Conservation (phyloP, 1,139 yeast species). For the Kluyveromyces sp. region DNA sequence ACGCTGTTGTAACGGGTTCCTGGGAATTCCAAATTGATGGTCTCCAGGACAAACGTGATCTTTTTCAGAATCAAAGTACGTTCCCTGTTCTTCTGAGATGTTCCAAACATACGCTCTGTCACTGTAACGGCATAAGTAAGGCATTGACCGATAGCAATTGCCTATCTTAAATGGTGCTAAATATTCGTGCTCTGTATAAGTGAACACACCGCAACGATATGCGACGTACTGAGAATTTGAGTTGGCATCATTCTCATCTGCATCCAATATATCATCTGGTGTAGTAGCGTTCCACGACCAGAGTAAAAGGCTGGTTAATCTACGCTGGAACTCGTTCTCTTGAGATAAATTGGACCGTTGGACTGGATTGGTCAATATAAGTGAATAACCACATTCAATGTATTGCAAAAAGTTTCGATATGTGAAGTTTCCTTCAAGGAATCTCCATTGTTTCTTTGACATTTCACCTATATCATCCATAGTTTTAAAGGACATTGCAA, state of each 20-base stretch:
- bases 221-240: conserved; percentile 29
- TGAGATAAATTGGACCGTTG: neutral
- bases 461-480: conserved; percentile 10
- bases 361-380: conserved; percentile 39
- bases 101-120: conserved; percentile 42
- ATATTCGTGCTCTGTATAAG: conserved; percentile 24
- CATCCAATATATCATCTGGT: conserved; percentile 32
- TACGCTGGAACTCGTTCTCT: conserved; percentile 14
- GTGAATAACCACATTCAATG: conserved; percentile 51
- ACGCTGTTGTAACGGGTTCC: conserved; percentile 40
- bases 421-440: conserved; percentile 31
- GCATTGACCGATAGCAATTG: conserved; percentile 52
- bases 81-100: conserved; percentile 30
- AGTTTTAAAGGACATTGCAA: conserved; percentile 19
- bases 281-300: conserved; percentile 71
- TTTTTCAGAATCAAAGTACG: conserved; percentile 40
- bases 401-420: conserved; percentile 31
- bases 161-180: conserved; percentile 48
- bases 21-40: conserved; percentile 51
- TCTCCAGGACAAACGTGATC: conserved; percentile 49
- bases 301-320: conserved; percentile 33
- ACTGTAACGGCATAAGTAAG: conserved; percentile 48
- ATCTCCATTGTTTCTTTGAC: conserved; percentile 32
- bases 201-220: conserved; percentile 50
- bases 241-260: neutral